These are phyloP conservation scores for Gossypium mustelinum DNA, from an alignment of 345 rosid species.

Conservation along the genomic window DNA sequence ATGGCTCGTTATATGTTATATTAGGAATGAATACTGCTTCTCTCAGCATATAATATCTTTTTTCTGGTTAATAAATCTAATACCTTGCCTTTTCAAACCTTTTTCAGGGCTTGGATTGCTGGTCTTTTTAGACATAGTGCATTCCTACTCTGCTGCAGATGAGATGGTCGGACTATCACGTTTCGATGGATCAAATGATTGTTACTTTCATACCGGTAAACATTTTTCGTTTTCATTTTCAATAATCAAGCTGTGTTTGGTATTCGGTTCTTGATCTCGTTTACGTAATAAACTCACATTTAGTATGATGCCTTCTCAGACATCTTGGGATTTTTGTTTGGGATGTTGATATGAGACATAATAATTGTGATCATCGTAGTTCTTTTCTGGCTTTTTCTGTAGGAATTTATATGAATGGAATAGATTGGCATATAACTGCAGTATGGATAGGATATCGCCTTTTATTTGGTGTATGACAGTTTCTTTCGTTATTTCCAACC, in stretches of 20 bases:
- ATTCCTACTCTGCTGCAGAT: constrained; percentile 95
- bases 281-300: background rate
- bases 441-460: background rate
- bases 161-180: constrained; percentile 91
- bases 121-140: constrained; percentile 86
- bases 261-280: background rate
- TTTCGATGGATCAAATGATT: constrained; percentile 95
- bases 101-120: constrained; percentile 73
- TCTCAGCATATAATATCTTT: background rate
- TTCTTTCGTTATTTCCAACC: constrained; percentile 1
- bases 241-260: background rate
- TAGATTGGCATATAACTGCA: constrained; percentile 1
- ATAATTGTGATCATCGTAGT: background rate
- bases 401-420: background rate
- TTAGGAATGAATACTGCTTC: background rate
- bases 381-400: background rate
- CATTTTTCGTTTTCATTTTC: background rate
- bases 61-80: constrained; percentile 3
- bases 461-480: background rate
- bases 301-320: background rate
- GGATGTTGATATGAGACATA: background rate
- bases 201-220: constrained; percentile 91
- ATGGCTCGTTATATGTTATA: background rate
- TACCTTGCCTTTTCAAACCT: background rate
- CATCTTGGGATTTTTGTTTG: background rate